phyloP scores from a whole-genome alignment of 306 rosid genomes.

The Casuarina cunninghamiana region DNA sequence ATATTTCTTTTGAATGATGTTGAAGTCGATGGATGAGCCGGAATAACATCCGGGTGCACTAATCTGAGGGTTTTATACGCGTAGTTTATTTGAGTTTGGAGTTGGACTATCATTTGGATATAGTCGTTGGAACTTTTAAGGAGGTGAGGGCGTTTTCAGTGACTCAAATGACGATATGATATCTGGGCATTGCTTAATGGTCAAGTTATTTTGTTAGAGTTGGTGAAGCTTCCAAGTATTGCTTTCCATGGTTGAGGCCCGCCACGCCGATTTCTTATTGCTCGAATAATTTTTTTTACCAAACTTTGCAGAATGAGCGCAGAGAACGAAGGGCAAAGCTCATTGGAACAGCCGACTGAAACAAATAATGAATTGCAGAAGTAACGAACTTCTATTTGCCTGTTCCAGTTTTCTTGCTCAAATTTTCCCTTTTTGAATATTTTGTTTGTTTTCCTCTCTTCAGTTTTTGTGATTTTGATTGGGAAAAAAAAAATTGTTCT shows the following conservation, averaged over 20 bases:
- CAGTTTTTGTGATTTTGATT: slow-evolving; percentile 23
- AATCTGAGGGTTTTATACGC: slow-evolving; percentile 13
- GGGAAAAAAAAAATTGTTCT: slow-evolving; percentile 1
- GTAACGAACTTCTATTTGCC: slow-evolving; percentile 41
- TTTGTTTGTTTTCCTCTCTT: slow-evolving; percentile 7
- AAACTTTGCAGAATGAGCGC: slow-evolving; percentile 65
- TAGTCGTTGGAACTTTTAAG: background rate
- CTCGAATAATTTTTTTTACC: slow-evolving; percentile 24
- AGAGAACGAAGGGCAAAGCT: slow-evolving; percentile 49
- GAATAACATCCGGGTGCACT: slow-evolving; percentile 22
- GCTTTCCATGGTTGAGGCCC: slow-evolving; percentile 27
- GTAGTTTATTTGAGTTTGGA: slow-evolving; percentile 28
- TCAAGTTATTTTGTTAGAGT: slow-evolving; percentile 25
- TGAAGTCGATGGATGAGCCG: slow-evolving; percentile 24
- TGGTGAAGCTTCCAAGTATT: slow-evolving; percentile 15
- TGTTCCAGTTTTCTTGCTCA: background rate
- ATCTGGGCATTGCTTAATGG: background rate
- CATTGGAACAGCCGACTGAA: slow-evolving; percentile 38
- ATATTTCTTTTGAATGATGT: slow-evolving; percentile 25
- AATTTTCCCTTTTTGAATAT: background rate
- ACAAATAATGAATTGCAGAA: slow-evolving; percentile 47
- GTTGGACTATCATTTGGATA: slow-evolving; percentile 23
- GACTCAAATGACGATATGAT: slow-evolving; percentile 14
- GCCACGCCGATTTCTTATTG: slow-evolving; percentile 27
- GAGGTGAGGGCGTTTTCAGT: slow-evolving; percentile 9